phyloP scores from a whole-genome alignment of 257 asterid species.

The Nyctanthes arbortristis region DNA sequence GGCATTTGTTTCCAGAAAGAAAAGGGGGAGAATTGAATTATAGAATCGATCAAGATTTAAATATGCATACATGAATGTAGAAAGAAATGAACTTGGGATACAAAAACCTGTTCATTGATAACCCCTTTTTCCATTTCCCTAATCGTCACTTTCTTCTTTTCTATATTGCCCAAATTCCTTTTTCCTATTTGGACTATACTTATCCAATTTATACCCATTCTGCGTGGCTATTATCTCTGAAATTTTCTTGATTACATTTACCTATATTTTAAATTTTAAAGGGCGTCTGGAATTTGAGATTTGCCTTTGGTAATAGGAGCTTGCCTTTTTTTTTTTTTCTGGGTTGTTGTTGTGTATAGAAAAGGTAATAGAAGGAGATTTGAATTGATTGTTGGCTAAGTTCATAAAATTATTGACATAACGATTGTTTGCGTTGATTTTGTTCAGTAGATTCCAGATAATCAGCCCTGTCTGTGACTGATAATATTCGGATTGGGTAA shows the following conservation, averaged over 20 bases:
- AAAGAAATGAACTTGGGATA: conserved; percentile 12
- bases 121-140: conserved; percentile 23
- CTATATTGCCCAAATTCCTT: conserved; percentile 17
- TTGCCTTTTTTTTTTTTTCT: too few relatives aligned
- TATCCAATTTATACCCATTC: background rate
- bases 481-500: background rate
- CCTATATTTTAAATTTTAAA: background rate
- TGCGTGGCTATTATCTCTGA: background rate
- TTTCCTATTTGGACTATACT: background rate
- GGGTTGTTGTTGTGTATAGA: background rate
- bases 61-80: background rate
- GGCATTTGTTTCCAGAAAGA: conserved; percentile 24
- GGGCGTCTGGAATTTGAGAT: background rate
- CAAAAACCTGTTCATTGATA: background rate
- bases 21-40: conserved; percentile 11
- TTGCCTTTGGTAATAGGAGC: background rate
- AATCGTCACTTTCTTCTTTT: background rate
- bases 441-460: background rate
- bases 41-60: conserved; percentile 20
- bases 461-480: background rate
- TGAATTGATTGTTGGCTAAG: background rate
- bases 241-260: background rate
- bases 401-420: background rate
- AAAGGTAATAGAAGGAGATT: background rate
- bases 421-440: background rate